Evolutionary conservation across 2,329 filamentous ascomycete genomes (phyloP).

Genomic region (Helotiales sp.): DNA sequence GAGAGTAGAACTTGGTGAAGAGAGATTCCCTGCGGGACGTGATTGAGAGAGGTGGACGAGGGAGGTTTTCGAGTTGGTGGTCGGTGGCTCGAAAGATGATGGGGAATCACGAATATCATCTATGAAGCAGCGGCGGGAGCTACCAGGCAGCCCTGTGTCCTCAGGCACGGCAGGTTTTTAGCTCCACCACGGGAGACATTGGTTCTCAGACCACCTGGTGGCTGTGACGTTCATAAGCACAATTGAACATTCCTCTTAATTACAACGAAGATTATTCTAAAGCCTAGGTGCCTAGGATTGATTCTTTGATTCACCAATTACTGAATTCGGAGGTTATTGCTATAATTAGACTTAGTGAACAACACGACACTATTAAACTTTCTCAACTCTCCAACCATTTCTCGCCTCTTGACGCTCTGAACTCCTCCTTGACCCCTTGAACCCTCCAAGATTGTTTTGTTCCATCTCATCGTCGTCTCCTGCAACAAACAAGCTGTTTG

Average conservation of each 20-base stretch:
- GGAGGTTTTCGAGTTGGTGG: neutral
- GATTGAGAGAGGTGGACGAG: neutral
- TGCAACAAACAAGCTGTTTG: neutral
- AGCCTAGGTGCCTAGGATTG: neutral
- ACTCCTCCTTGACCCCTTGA: neutral
- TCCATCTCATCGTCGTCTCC: neutral
- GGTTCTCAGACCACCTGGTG: neutral
- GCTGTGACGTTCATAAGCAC: neutral
- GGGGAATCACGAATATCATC: neutral
- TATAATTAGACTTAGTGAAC: neutral
- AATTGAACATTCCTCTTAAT: neutral
- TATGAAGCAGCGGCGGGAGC: neutral
- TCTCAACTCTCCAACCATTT: neutral
- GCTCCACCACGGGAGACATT: neutral
- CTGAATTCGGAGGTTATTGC: neutral
- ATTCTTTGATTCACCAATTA: neutral
- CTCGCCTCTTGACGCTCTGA: neutral
- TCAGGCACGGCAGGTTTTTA: neutral
- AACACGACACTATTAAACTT: neutral
- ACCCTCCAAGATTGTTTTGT: neutral
- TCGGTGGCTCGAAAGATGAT: neutral
- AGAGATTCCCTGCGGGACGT: neutral
- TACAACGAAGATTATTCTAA: neutral
- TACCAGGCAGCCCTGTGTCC: conserved; percentile 4
- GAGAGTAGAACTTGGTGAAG: neutral